Evolutionary conservation across 140 eudicot genomes (phyloP), one percentile per base, ranked within the genome.

Genomic region (Bidens hawaiensis): DNA sequence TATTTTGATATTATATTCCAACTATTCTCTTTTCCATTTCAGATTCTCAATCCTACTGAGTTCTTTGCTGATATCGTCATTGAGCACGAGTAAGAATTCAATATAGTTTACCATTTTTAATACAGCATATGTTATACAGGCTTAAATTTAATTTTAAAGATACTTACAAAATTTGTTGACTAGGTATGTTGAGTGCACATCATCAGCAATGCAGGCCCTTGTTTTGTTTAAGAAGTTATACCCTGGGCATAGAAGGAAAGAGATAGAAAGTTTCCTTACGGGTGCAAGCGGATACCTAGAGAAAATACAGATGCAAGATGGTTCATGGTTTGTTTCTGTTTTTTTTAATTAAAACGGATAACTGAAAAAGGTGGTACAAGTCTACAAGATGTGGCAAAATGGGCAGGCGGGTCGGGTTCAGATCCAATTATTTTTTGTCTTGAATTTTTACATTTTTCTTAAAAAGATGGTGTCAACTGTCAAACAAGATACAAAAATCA

Each of bases 181-280:
- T 60, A 90, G 96, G 86, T 84, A 88, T 45, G 93, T 83, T n/a
- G 99, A 93, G 72, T 82, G 93, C 64, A 93, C 99, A 47, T 66
- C 89, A 62, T 74, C 96, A 25, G 85, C 83, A 31, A 88, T 88
- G 19, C 94, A 93, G 36, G 93, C 93, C 13, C 67, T 93, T 17
- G 82, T 79, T 25, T 46, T 80, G 77, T 93, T 93, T 64, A 85
- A 76, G 75, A 76, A 77, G 65, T 64, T 85, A 57, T 73, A 87
- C 72, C 99, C 99, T 5, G 70, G 64, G 30, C 96, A 88, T 66
- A 59, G 96, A 42, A 69, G 48, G 51, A 72, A 83, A 38, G 95
- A 93, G 71, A 85, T 93, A 16, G 93, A 84, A 27, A 50, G 7
- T 62, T 82, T 66, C 36, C 74, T 93, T 19, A 33, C 63, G 5